phyloP scores from a whole-genome alignment of 345 rosid species.

The Zanthoxylum bungeanum region DNA sequence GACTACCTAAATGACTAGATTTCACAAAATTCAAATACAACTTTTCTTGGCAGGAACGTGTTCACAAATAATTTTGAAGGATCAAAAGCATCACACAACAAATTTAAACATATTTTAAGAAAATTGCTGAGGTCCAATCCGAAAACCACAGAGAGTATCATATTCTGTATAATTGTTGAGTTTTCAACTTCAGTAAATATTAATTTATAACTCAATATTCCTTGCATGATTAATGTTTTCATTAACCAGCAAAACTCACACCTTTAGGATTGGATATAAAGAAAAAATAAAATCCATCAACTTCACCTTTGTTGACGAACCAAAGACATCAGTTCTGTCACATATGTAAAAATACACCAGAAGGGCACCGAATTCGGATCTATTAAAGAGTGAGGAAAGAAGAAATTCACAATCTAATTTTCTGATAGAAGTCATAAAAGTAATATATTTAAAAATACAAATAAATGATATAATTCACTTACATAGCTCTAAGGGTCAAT shows the following conservation, averaged over 20 bases:
- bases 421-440: not conserved
- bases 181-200: not conserved
- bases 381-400: conserved; percentile 24
- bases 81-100: not conserved
- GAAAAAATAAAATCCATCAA: conserved; percentile 8
- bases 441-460: not conserved
- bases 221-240: not conserved
- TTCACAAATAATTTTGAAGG: not conserved
- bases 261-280: not conserved
- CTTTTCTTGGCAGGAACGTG: not conserved
- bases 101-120: not conserved
- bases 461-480: conserved; percentile 24
- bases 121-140: not conserved
- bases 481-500: conserved; percentile 84
- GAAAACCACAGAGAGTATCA: not conserved
- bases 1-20: not conserved
- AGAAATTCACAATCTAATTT: not conserved
- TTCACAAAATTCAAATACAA: not conserved
- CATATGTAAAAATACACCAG: conserved; percentile 72
- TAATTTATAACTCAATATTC: not conserved
- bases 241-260: not conserved
- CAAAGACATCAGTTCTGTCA: conserved; percentile 86
- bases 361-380: conserved; percentile 72
- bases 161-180: not conserved
- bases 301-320: conserved; percentile 72